phyloP scores from a whole-genome alignment of 2,329 filamentous ascomycete species.

The Phaeophleospora eucalypticola region DNA sequence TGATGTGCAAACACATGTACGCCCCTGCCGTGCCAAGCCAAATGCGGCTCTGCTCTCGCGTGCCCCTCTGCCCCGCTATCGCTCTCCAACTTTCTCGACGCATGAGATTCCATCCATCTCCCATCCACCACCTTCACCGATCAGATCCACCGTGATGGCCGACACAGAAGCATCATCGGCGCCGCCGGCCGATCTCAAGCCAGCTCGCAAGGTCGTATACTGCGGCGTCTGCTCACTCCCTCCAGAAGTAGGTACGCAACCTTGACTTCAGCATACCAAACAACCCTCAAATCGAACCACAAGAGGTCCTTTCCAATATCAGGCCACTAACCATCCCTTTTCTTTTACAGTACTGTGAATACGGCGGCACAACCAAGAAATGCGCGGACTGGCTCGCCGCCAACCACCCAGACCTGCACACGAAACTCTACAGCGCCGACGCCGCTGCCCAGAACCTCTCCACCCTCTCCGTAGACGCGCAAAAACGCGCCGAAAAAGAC shows the following conservation, averaged over 20 bases:
- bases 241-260: constrained; percentile 58
- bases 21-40: background rate
- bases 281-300: background rate
- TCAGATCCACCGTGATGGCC: constrained; percentile 27
- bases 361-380: constrained; percentile 92
- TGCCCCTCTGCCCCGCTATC: background rate
- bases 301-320: constrained; percentile 1
- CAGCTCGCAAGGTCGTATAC: constrained; percentile 55
- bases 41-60: background rate
- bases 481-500: constrained; percentile 93
- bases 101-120: background rate
- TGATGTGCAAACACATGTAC: background rate
- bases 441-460: constrained; percentile 79
- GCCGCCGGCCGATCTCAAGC: constrained; percentile 22
- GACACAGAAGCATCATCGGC: constrained; percentile 24
- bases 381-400: constrained; percentile 93
- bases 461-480: constrained; percentile 81
- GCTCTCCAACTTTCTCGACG: background rate
- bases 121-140: no score
- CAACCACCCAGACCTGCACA: constrained; percentile 69
- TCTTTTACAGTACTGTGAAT: constrained; percentile 90
- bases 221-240: constrained; percentile 65
- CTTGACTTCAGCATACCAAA: constrained; percentile 7
- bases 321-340: constrained; percentile 10
- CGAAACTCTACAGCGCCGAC: constrained; percentile 71